Base-by-base conservation (phyloP, 192 early-diverging fungal species). In the Diversispora epigaea region DNA sequence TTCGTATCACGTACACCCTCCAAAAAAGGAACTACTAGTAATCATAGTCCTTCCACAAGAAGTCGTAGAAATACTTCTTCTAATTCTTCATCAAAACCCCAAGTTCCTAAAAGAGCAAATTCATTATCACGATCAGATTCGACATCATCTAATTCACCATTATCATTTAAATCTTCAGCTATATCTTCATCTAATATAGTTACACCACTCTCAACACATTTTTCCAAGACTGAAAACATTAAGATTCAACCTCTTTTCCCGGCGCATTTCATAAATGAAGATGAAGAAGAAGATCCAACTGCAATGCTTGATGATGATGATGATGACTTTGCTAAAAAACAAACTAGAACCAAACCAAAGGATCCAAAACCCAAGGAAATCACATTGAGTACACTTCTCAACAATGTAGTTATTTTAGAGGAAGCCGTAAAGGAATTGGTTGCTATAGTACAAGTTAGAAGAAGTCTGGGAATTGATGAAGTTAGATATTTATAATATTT, bases 401-500 rank as follows among this genome's bases (percentile, higher is more conserved):
- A 93, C 66, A 98, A 98, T 81, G 92, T 94, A 32, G 90, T 98
- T 25, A 92, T 96, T 47, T 73, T 98, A 71, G 92, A 98, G 69
- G 96, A 98, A 80, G 89, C 90, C 17, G 90, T 93, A 50, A 98
- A 98, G 76, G 96, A 98, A 80, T 84, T 96, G 9, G 86, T 96
- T 9, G 92, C 94, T 17, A 83, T 93, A 14, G 82, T 96, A 46
- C 92, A 93, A 76, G 91, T 92, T 21, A 86, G 92, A 12, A 83
- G 91, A 73, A 89, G 89, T 78, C 80, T 90, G 49, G 91, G 92
- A n/a, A 87, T 90, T 54, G 92, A 93, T 77, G 86, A 89, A 75
- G 80, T 86, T 61, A 73, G 80, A 61, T 84, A 82, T 50, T 64
- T 83, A 68, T 83, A 80, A 43, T 17, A 17, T n/a, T n/a, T n/a